These are phyloP conservation scores for Cupressus sempervirens DNA, from an alignment of 75 land plant species.

Conservation along the genomic window DNA sequence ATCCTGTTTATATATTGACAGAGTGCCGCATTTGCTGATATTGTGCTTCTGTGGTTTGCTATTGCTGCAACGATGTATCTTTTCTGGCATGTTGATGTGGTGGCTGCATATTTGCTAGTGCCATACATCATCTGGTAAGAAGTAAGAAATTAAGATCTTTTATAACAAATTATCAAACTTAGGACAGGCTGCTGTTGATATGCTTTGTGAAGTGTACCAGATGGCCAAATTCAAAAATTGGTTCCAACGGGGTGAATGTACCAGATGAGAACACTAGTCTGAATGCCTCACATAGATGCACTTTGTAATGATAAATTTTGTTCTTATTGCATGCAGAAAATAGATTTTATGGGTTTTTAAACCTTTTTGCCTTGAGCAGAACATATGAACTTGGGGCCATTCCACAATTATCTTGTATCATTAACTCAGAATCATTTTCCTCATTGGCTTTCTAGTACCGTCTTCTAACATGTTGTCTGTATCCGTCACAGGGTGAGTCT, in stretches of 20 bases:
- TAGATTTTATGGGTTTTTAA: background rate
- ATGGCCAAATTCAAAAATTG: background rate
- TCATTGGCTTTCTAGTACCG: background rate
- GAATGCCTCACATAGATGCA: background rate
- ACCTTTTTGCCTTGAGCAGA: background rate
- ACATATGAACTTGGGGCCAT: background rate
- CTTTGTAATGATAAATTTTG: background rate
- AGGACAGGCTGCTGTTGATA: constrained; percentile 7
- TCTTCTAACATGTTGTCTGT: background rate
- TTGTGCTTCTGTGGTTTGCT: constrained; percentile 33
- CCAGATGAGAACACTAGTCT: background rate
- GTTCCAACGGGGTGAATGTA: background rate
- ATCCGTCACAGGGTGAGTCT: constrained; percentile 19
- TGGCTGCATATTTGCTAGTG: constrained; percentile 36
- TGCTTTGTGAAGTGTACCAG: background rate
- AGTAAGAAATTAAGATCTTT: background rate
- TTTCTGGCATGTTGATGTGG: constrained; percentile 27
- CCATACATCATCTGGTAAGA: constrained; percentile 41
- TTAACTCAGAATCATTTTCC: background rate
- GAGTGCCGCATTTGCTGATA: constrained; percentile 40
- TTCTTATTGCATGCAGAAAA: background rate
- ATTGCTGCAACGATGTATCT: constrained; percentile 36
- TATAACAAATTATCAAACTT: background rate
- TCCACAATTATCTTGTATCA: background rate
- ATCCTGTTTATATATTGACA: constrained; percentile 2